phyloP scores from a whole-genome alignment of 2,329 filamentous ascomycete genomes.

The Fusarium ambrosium region DNA sequence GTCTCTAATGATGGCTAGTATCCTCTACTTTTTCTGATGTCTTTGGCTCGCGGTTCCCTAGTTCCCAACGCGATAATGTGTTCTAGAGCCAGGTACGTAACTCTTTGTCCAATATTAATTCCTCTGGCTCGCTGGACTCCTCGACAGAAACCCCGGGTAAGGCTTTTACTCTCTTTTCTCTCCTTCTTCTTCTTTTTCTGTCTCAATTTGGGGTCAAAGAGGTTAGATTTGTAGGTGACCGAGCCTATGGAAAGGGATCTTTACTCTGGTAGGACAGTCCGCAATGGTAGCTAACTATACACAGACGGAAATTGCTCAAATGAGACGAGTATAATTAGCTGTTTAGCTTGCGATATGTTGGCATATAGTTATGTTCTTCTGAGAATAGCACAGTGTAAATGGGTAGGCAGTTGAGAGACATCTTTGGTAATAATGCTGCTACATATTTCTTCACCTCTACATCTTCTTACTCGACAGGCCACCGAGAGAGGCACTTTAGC shows the following conservation, averaged over 20 bases:
- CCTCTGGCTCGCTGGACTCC: slow-evolving; percentile 12
- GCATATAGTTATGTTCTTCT: slow-evolving; percentile 19
- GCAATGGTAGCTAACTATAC: slow-evolving; percentile 52
- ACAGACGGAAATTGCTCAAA: slow-evolving; percentile 31
- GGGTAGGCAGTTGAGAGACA: slow-evolving; percentile 6
- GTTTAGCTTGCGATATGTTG: slow-evolving; percentile 32
- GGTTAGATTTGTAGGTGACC: slow-evolving; percentile 43
- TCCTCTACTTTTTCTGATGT: background rate
- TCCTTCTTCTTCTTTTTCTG: slow-evolving; percentile 11
- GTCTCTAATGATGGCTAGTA: too few species aligned
- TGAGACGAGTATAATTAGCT: slow-evolving; percentile 18
- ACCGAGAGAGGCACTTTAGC: background rate
- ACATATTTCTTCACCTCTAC: slow-evolving; percentile 16
- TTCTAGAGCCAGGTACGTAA: slow-evolving; percentile 52
- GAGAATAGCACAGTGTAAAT: slow-evolving; percentile 13
- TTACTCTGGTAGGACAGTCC: slow-evolving; percentile 52
- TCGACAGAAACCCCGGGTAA: slow-evolving; percentile 38
- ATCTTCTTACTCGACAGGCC: background rate
- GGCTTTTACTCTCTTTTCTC: background rate
- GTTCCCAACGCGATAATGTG: slow-evolving; percentile 46
- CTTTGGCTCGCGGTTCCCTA: slow-evolving; percentile 47
- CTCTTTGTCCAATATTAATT: slow-evolving; percentile 47
- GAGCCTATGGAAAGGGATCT: slow-evolving; percentile 54
- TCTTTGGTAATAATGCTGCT: slow-evolving; percentile 20
- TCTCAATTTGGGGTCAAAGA: slow-evolving; percentile 33